phyloP scores from a whole-genome alignment of 805 yeast species.

The Candida sakaeoensis region DNA sequence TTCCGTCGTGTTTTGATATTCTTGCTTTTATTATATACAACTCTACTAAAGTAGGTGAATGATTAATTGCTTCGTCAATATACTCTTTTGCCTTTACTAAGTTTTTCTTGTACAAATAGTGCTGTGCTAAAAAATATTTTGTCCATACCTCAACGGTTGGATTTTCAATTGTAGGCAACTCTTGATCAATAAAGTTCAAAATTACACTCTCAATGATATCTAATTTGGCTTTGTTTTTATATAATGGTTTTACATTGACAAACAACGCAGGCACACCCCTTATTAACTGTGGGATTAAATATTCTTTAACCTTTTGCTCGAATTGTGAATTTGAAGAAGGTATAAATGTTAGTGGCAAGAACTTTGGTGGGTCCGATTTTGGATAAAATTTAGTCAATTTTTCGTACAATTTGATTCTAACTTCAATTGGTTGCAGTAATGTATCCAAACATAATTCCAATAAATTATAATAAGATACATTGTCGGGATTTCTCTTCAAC shows the following conservation, averaged over 20 bases:
- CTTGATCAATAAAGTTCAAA: constrained; percentile 38
- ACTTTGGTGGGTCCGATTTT: constrained; percentile 73
- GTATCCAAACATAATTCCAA: constrained; percentile 66
- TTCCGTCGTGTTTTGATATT: constrained; percentile 69
- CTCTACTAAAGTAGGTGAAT: constrained; percentile 84
- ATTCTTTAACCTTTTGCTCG: constrained; percentile 44
- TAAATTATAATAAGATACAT: constrained; percentile 56
- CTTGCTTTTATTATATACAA: constrained; percentile 77
- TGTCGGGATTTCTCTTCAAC: constrained; percentile 83
- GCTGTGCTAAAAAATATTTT: constrained; percentile 73
- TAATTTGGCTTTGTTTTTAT: constrained; percentile 40
- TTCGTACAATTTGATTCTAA: constrained; percentile 58
- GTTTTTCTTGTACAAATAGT: constrained; percentile 55
- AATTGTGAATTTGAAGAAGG: constrained; percentile 49
- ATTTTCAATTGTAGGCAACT: constrained; percentile 23
- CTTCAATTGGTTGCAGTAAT: constrained; percentile 36
- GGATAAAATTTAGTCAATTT: constrained; percentile 73
- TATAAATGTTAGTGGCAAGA: constrained; percentile 73
- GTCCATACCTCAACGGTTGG: constrained; percentile 66
- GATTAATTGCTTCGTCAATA: constrained; percentile 61
- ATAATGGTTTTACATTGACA: constrained; percentile 78
- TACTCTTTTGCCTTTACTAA: constrained; percentile 50
- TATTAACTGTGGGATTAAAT: constrained; percentile 58
- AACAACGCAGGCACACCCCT: constrained; percentile 91
- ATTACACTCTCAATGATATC: constrained; percentile 53